Conservation (phyloP, 495 filamentous ascomycete genomes). For the Penicillium ucsense region DNA sequence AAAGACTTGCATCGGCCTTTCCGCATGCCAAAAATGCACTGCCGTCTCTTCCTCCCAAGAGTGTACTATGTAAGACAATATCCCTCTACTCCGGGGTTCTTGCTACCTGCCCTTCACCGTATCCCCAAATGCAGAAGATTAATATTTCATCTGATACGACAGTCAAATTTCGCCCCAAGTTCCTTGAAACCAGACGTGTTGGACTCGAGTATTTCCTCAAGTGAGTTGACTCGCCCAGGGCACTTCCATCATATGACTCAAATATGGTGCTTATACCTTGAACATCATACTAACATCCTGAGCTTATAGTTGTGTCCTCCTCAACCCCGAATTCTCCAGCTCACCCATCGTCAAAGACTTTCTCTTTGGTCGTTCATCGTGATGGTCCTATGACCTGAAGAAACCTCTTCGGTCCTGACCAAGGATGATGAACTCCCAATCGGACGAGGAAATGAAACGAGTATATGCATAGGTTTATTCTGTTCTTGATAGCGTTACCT, state of each 20-base stretch:
- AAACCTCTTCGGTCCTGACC: too few species aligned
- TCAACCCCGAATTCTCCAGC: conserved; percentile 62
- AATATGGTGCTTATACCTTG: not conserved
- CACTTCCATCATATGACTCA: not conserved
- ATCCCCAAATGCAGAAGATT: too few species aligned
- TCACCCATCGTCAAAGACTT: conserved; percentile 64
- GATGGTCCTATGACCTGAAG: conserved; percentile 7
- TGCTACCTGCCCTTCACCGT: not conserved
- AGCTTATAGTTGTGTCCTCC: conserved; percentile 45
- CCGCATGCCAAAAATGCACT: conserved; percentile 55
- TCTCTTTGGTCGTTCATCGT: conserved; percentile 42
- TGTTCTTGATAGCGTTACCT: too few species aligned
- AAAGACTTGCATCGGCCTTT: conserved; percentile 50
- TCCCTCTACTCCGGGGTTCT: not conserved
- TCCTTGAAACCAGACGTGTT: conserved; percentile 54
- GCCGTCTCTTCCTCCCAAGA: conserved; percentile 60
- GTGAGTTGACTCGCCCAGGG: conserved; percentile 30
- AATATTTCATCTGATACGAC: too few species aligned
- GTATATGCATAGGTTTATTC: too few species aligned
- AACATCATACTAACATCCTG: not conserved
- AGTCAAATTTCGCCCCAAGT: conserved; percentile 59
- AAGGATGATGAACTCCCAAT: too few species aligned
- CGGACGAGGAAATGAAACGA: too few species aligned
- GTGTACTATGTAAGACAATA: conserved; percentile 49
- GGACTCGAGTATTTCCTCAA: conserved; percentile 66